Evolutionary conservation across 768 basidiomycete genomes (phyloP).

Genomic region (Fomitopsis serialis): DNA sequence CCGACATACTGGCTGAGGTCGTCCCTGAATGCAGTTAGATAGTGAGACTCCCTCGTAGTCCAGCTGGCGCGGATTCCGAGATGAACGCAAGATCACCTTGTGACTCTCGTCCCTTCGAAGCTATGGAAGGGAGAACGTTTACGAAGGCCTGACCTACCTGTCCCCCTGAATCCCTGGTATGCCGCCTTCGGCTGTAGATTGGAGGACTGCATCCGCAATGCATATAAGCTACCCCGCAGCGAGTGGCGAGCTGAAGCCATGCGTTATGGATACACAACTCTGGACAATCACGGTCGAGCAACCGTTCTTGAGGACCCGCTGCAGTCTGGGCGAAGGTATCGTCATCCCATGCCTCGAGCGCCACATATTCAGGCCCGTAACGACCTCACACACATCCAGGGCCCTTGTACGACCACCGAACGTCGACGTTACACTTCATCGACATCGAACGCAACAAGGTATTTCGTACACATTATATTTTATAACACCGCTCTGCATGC

Average conservation of each 20-base stretch:
- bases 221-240: neutral
- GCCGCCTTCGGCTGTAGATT: too few species aligned
- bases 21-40: slow-evolving; percentile 6
- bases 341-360: neutral
- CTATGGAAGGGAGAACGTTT: neutral
- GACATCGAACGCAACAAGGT: slow-evolving; percentile 55
- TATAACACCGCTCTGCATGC: neutral
- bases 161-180: too few species aligned
- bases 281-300: slow-evolving; percentile 33
- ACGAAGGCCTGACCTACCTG: neutral
- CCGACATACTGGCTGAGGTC: neutral
- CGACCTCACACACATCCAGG: slow-evolving; percentile 29
- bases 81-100: neutral
- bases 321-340: slow-evolving; percentile 59
- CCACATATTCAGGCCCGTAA: neutral
- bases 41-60: neutral
- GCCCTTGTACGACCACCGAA: slow-evolving; percentile 54
- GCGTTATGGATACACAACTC: neutral
- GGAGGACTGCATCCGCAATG: too few species aligned
- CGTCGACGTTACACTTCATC: slow-evolving; percentile 58
- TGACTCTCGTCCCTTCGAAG: neutral
- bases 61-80: neutral
- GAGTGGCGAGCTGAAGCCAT: neutral
- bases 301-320: slow-evolving; percentile 44
- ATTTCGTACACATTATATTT: neutral